A percentile compares a stretch with the other conserved stretches of the same genome.
phyloP scores from a whole-genome alignment of 208 protist species.

The Endotrypanum monterogeii region DNA sequence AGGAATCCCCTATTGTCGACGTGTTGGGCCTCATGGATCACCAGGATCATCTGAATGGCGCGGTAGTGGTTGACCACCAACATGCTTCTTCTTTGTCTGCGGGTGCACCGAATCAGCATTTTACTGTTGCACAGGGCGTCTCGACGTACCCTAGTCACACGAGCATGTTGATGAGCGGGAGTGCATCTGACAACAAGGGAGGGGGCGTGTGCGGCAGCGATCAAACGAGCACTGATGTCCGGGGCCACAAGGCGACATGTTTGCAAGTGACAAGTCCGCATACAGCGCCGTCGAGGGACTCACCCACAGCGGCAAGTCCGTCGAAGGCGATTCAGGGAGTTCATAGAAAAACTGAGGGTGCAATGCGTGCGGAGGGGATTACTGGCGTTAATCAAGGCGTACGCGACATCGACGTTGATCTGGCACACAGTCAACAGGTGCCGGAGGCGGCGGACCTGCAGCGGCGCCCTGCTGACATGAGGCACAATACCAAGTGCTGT shows the following conservation, averaged over 20 bases:
- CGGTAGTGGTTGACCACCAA: not conserved
- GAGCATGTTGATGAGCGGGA: not conserved
- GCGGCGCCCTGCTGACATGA: not conserved
- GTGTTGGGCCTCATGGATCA: not conserved
- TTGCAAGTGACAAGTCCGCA: not conserved
- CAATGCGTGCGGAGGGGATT: no score
- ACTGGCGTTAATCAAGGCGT: not conserved
- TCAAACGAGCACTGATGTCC: no score
- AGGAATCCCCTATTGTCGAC: not conserved
- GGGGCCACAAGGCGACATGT: not conserved
- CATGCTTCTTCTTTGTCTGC: not conserved
- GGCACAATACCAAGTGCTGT: slow-evolving; percentile 29
- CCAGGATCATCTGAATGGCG: not conserved
- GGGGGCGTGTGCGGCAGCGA: not conserved
- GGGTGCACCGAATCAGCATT: not conserved
- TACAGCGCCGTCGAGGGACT: no score
- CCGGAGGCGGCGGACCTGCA: not conserved
- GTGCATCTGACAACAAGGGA: not conserved
- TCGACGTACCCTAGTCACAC: slow-evolving; percentile 13
- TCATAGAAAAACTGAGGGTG: not conserved
- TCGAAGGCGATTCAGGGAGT: not conserved
- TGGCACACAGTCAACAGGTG: not conserved
- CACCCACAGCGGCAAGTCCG: no score
- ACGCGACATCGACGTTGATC: not conserved
- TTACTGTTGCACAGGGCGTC: no score